These are phyloP conservation scores for Dorcoceras hygrometricum DNA, from an alignment of 257 asterid genomes.

Conservation along the genomic window DNA sequence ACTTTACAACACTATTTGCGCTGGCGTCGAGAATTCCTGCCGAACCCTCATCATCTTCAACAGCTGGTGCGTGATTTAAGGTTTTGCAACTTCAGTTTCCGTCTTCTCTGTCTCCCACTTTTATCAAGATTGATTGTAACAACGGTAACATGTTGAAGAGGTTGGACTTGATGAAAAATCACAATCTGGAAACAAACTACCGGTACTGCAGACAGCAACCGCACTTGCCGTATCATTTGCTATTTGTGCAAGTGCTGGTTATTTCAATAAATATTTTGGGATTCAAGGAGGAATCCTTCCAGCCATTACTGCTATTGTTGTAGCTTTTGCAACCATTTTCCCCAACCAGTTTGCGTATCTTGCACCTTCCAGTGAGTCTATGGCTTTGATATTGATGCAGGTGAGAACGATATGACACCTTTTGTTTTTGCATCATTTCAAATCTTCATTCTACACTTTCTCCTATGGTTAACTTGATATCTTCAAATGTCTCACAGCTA, in stretches of 20 bases:
- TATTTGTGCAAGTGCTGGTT: constrained; percentile 61
- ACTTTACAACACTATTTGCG: constrained; percentile 76
- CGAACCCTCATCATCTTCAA: constrained; percentile 48
- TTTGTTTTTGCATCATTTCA: background rate
- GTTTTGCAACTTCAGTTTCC: background rate
- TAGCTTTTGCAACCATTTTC: constrained; percentile 66
- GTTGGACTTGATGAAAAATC: constrained; percentile 34
- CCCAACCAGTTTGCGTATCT: constrained; percentile 73
- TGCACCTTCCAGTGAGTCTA: constrained; percentile 92
- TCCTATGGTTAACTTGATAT: background rate
- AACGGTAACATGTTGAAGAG: constrained; percentile 32
- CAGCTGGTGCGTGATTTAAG: constrained; percentile 39
- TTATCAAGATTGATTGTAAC: background rate
- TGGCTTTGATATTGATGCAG: constrained; percentile 92
- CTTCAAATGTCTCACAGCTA: background rate
- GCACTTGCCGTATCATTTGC: constrained; percentile 72
- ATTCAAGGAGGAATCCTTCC: constrained; percentile 89
- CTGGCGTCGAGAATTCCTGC: constrained; percentile 81
- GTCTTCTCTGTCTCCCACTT: background rate
- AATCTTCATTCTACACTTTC: background rate
- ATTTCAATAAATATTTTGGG: constrained; percentile 54
- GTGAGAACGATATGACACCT: constrained; percentile 26
- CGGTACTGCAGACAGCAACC: constrained; percentile 69
- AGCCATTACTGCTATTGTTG: constrained; percentile 71
- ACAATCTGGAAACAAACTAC: constrained; percentile 51